Evolutionary conservation across 2,329 filamentous ascomycete species (phyloP), one percentile per base, ranked within the genome.

Genomic region (Fusarium coicis): DNA sequence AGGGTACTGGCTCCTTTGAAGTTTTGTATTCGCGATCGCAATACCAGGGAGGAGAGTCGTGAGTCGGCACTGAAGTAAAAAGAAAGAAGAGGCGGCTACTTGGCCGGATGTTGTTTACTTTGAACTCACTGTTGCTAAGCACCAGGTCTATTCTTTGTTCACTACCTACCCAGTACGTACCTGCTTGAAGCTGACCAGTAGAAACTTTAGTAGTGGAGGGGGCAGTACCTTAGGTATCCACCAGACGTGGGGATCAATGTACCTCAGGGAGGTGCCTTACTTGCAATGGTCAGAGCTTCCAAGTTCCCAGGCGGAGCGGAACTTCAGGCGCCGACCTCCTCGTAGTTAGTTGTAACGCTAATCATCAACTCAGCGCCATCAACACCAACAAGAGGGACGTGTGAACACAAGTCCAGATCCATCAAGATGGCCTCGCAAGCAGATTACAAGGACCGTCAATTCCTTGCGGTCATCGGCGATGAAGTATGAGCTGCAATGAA

Each of bases 401-500:
- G 53, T 44, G 59, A 68, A 52, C 58, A 61, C 56, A 63, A 61
- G 32, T 36, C 42, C 57, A 34, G 42, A 65, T 42, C 47, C 49
- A 58, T 68, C 76, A 80, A 77, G 47, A 87, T 88, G 85, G 79
- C 87, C 66, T 85, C 85, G 52, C 85, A 88, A 76, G 85, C 87
- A 73, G 88, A 90, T 75, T 92, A 87, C 83, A 92, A 95, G 85
- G 95, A 98, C 84, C 90, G 96, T 79, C 93, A 99, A 85, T 97
- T 99, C 81, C 90, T 99, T 66, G 96, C 96, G 74, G 96, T 99
- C 54, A 99, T 99, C 81, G 96, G 96, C 58, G 96, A 99, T 83
- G 96, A 99, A 90, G 96, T 94, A 81, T 73, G 82, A 63, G 23
- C 46, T 34, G 47, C 54, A n/a, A 26, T 32, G 21, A 60, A 56